Evolutionary conservation across 2,329 filamentous ascomycete genomes (phyloP), one percentile per base, ranked within the genome.

Genomic region (Xylariaceae sp.): DNA sequence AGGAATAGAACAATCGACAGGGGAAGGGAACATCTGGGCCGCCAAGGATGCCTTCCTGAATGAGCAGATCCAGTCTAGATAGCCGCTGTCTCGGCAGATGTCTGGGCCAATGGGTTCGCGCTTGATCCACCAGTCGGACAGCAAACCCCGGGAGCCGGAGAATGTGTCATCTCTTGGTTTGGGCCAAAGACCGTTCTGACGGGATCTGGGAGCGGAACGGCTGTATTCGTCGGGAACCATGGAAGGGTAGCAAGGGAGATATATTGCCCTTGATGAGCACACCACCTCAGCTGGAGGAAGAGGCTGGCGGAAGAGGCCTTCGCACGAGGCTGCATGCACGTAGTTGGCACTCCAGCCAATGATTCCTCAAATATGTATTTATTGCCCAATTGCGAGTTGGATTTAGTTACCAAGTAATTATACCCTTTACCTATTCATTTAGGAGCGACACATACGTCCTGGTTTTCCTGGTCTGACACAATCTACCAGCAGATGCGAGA

Each of bases 91-190:
- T 35, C 33, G 33, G 33, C 33, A 35, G 33, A 35, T 35, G 33
- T 35, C 13, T 19, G 33, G 18, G 4, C 33, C 33, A 35, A 35
- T 35, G 33, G 33, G 15, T 13, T 4, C 16, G 33, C 33, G 30
- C 30, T 17, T 32, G 26, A 17, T 6, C 30, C 6, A n/a, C 30
- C 30, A 26, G 22, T 26, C 22, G 22, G 6, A 26, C 22, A 26
- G 22, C 8, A 32, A 32, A 32, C 30, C 30, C 30, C 8, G 26
- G 38, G 12, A 15, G 24, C 19, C 17, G 36, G 30, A 8, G 46
- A 47, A 51, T 42, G 36, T 39, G 28, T 37, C 22, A 24, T 36
- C n/a, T 17, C 38, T 39, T 30, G n/a, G 12, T 32, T 11, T 11
- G 34, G 26, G 9, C 26, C 9, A 29, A 32, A n/a, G 7, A n/a